Evolutionary conservation across 208 protist species (phyloP), one percentile per base, ranked within the genome.

Genomic region (Wallacemonas collosoma): DNA sequence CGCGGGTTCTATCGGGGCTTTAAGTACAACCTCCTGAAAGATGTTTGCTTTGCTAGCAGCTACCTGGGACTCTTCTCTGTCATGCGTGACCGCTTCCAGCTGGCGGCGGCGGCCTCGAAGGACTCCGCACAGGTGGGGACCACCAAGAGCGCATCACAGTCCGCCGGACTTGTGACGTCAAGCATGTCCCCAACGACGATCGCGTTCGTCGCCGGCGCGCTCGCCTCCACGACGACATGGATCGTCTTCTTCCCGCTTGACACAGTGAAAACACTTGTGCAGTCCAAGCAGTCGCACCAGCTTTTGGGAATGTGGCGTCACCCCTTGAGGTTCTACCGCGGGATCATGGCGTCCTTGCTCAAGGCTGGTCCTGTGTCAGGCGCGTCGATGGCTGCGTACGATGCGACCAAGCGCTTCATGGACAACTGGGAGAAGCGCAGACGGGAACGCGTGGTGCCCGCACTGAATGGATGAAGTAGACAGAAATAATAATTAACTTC

Each of bases 201-300:
- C 14, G 80, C 86, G 40, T 93, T 93, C 67, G 15, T 88, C 14
- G 76, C 91, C 15, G 90, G 90, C 2, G 80, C 84, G 12, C 45
- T 75, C 11, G 81, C 91, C 2, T 88, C 80, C 15, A 92, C 91
- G 85, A 56, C 76, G 14, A 95, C 92, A 38, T 96, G 92, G 89
- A 54, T 71, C 5, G 38, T 96, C 2, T 68, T 96, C 1, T 96
- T 88, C 60, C 92, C 92, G 0, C 68, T 96, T 7, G 92, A 96
- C 81, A 96, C 92, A 15, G 36, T 95, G 53, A 96, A 96, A 71
- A 96, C 92, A 9, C 73, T 93, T 8, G 80, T 91, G 67, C 92
- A 96, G 83, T 75, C 89, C 40, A 77, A 83, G n/a, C 77, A 83
- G 41, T 58, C 78, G 35, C 73, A 80, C 48, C 44, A 68, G 40